Base-by-base conservation (phyloP, 148 eudicot genomes). In the Rhododendron simsii region DNA sequence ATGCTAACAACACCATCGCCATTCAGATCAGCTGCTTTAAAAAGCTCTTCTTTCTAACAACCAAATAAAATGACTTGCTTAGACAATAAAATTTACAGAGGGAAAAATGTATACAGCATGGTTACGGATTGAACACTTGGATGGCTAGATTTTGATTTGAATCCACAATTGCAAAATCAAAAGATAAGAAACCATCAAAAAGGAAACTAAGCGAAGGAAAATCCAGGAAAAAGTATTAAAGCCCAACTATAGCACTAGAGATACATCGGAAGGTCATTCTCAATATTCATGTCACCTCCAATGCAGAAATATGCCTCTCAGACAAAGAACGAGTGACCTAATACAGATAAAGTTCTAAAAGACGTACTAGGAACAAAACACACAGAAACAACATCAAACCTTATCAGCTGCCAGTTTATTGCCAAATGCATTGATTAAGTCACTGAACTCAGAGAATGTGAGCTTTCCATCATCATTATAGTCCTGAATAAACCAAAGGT, bases 1-100 rank as follows among this genome's bases (percentile, higher is more conserved):
- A 96, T 88, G 91, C 94, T 91, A 84, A 96, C 99, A 87, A 87
- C 93, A 79, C 96, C 96, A 88, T 96, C 94, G 85, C 92, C 95
- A 87, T 96, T 93, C 75, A 84, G 89, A 87, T 96, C 99, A 86
- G 99, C 98, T 75, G 90, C 93, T 89, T 87, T 93, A 86, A 95
- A 96, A 69, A 96, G 98, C 90, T 92, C 98, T 89, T 92, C 98
- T 93, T 96, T 96, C 99, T 96, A 87, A 61, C 45, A 88, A 86
- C 69, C 35, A 89, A 86, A 80, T 13, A 80, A 83, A 37, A 81
- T 48, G 50, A 71, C 86, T 44, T 83, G 28, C 35, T 88, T 5
- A 83, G 86, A 26, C 44, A n/a, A 41, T 23, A 83, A 50, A 4
- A 37, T 77, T 65, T 57, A 78, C 8, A 26, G 3, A 86, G 73